A percentile compares a stretch with the other conserved stretches of the same genome.
Evolutionary conservation across 169 alveolate species (phyloP).

Genomic region (Eimeria praecox): DNA sequence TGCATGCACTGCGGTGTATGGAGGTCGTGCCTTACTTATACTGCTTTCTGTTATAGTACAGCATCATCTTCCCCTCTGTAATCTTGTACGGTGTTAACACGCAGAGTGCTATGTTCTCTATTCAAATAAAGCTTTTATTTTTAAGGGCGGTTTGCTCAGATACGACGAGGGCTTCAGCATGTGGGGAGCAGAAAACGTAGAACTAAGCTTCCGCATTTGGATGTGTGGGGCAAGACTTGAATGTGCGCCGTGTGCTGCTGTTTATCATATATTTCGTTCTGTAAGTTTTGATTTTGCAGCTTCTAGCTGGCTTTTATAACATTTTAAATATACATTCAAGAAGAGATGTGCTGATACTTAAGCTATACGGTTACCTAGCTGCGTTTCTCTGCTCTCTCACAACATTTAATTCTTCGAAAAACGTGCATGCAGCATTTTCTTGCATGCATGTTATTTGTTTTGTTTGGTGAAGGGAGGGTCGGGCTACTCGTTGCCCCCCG

Average conservation of each 20-base stretch:
- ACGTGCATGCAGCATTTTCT: background rate
- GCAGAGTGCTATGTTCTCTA: no score
- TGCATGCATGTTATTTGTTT: background rate
- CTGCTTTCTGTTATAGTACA: no score
- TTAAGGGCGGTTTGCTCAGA: no score
- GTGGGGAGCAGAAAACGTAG: conserved; percentile 89
- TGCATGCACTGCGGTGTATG: no score
- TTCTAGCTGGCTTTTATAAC: conserved; percentile 63
- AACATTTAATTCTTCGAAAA: background rate
- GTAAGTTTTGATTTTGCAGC: conserved; percentile 70
- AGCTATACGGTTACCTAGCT: background rate
- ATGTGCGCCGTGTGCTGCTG: conserved; percentile 87
- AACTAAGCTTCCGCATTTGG: conserved; percentile 86
- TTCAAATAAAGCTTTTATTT: no score
- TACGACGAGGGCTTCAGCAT: conserved; percentile 83
- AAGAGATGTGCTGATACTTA: background rate
- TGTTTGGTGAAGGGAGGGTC: conserved; percentile 79
- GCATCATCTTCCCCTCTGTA: no score
- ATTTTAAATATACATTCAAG: background rate
- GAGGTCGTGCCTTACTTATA: no score
- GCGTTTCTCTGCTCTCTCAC: background rate
- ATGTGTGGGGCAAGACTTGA: conserved; percentile 87
- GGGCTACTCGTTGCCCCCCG: conserved; percentile 83
- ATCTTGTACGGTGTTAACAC: no score
- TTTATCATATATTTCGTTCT: conserved; percentile 84